Conservation (phyloP, 306 rosid genomes). For the Astragalus glycyphyllos region DNA sequence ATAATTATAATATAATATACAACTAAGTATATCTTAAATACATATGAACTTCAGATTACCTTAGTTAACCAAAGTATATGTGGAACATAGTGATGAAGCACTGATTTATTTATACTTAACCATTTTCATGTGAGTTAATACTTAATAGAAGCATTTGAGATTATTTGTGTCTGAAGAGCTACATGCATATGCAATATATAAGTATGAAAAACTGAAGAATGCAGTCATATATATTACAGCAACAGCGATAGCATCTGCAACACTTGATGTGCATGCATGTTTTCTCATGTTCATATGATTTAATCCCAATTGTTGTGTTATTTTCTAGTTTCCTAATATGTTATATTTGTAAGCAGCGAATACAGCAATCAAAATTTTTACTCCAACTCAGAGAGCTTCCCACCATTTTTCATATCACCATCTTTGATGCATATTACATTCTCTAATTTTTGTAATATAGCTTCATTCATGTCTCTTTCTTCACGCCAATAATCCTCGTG, state of each 20-base stretch:
- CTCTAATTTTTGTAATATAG: too few relatives aligned
- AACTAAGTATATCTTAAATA: too few relatives aligned
- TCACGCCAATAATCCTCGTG: slow-evolving; percentile 75
- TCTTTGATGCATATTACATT: too few relatives aligned
- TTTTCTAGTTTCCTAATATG: too few relatives aligned
- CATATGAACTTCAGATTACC: background rate
- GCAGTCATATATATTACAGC: background rate
- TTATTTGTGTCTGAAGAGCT: slow-evolving; percentile 7
- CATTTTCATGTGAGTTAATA: too few relatives aligned
- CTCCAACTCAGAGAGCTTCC: too few relatives aligned
- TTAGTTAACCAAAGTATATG: background rate
- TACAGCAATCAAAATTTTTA: too few relatives aligned
- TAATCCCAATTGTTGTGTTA: slow-evolving; percentile 12
- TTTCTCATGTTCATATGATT: slow-evolving; percentile 19
- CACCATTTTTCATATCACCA: too few relatives aligned
- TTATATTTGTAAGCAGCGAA: too few relatives aligned
- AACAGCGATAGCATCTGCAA: background rate
- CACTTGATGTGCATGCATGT: slow-evolving; percentile 3
- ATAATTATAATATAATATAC: too few relatives aligned
- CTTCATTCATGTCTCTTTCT: slow-evolving; percentile 30
- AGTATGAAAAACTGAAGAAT: slow-evolving; percentile 7
- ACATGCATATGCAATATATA: background rate
- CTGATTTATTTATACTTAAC: too few relatives aligned
- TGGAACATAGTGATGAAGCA: too few relatives aligned
- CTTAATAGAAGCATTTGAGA: background rate